phyloP scores from a whole-genome alignment of 345 rosid genomes.

The Conringia planisiliqua region DNA sequence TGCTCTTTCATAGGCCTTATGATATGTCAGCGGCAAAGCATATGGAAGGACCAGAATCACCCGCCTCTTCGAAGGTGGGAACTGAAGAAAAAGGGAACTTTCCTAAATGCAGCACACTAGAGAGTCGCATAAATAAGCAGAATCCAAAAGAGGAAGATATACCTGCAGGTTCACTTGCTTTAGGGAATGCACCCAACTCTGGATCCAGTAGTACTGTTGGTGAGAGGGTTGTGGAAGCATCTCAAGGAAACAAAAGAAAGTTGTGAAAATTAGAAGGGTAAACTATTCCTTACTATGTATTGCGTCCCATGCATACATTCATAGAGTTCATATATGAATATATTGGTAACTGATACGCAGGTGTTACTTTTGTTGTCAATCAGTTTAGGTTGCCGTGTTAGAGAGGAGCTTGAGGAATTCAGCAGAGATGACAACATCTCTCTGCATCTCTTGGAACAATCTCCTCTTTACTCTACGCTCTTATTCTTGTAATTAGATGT shows the following conservation, averaged over 20 bases:
- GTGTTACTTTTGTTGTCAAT: slow-evolving; percentile 35
- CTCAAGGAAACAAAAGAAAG: slow-evolving; percentile 29
- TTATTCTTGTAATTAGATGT: slow-evolving; percentile 26
- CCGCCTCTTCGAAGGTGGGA: slow-evolving; percentile 46
- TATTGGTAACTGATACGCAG: slow-evolving; percentile 29
- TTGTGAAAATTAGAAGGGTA: slow-evolving; percentile 32
- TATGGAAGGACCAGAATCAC: slow-evolving; percentile 57
- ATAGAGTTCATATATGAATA: slow-evolving; percentile 13
- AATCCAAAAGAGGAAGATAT: slow-evolving; percentile 34
- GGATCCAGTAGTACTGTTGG: slow-evolving; percentile 39
- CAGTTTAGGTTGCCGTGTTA: slow-evolving; percentile 27
- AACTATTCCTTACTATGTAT: slow-evolving; percentile 35
- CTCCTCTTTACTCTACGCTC: slow-evolving; percentile 23
- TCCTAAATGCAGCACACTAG: slow-evolving; percentile 22
- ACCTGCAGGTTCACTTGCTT: slow-evolving; percentile 25
- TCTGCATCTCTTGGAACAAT: slow-evolving; percentile 13
- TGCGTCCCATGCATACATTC: slow-evolving; percentile 13
- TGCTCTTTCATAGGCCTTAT: slow-evolving; percentile 76
- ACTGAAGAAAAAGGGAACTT: slow-evolving; percentile 31
- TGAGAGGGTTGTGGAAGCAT: slow-evolving; percentile 31
- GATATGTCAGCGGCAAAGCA: slow-evolving; percentile 44
- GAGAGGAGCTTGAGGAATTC: slow-evolving; percentile 18
- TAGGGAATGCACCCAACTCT: slow-evolving; percentile 41
- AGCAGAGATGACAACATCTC: slow-evolving; percentile 11
- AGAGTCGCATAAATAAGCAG: slow-evolving; percentile 33